phyloP scores from a whole-genome alignment of 371 early-diverging fungal genomes.

The Circinella umbellata region DNA sequence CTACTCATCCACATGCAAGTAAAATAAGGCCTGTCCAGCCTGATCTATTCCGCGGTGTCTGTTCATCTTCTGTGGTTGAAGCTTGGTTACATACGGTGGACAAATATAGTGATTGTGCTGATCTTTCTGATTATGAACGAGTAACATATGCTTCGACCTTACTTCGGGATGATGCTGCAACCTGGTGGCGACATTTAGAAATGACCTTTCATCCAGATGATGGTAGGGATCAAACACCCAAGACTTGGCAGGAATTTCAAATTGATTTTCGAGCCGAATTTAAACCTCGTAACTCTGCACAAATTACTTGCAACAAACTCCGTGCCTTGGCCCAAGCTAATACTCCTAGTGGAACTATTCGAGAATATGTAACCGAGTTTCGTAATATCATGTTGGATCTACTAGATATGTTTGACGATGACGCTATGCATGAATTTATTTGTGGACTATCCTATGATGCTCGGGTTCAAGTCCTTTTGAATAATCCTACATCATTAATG shows the following conservation, averaged over 20 bases:
- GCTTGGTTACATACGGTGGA: slow-evolving; percentile 1
- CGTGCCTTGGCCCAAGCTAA: neutral
- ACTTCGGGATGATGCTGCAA: neutral
- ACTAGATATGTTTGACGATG: slow-evolving; percentile 17
- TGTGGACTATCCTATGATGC: slow-evolving; percentile 10
- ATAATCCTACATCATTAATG: neutral
- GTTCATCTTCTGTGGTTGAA: neutral
- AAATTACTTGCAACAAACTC: slow-evolving; percentile 10
- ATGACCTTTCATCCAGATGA: neutral
- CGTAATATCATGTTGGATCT: slow-evolving; percentile 20
- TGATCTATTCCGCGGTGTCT: neutral
- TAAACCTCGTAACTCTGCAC: slow-evolving; percentile 2
- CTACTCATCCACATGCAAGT: too few relatives aligned
- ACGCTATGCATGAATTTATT: slow-evolving; percentile 16
- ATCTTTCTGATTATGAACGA: neutral
- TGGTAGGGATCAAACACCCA: neutral
- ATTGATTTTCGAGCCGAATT: slow-evolving; percentile 3
- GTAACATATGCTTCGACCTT: slow-evolving; percentile 1
- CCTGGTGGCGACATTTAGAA: slow-evolving; percentile 14
- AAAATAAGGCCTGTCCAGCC: slow-evolving; percentile 1
- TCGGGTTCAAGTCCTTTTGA: neutral
- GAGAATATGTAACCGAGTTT: slow-evolving; percentile 11
- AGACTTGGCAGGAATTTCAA: neutral
- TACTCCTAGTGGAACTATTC: slow-evolving; percentile 1
- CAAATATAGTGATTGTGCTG: slow-evolving; percentile 5